These are phyloP conservation scores for Racocetra persica DNA, from an alignment of 371 early-diverging fungal species.

Conservation along the genomic window DNA sequence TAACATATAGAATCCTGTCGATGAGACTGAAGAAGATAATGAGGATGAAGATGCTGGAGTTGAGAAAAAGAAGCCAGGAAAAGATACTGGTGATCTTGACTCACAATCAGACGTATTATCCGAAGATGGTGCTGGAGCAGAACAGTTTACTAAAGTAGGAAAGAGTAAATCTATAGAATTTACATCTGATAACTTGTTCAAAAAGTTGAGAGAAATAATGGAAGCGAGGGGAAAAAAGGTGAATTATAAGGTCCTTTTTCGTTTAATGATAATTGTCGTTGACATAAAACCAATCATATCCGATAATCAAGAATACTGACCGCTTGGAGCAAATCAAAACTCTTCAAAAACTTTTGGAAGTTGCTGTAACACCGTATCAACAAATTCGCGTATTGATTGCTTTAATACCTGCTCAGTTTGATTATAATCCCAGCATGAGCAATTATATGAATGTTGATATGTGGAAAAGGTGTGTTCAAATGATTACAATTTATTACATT, in stretches of 20 bases:
- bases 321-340: conserved; percentile 77
- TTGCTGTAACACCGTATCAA: conserved; percentile 81
- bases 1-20: conserved; percentile 49
- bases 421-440: conserved; percentile 70
- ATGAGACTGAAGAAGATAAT: conserved; percentile 45
- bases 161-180: conserved; percentile 75
- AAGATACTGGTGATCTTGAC: conserved; percentile 21
- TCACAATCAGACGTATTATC: conserved; percentile 53
- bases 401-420: conserved; percentile 92
- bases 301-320: conserved; percentile 77
- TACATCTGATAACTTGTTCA: conserved; percentile 80
- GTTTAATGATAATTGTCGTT: neutral
- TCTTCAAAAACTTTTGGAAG: conserved; percentile 71
- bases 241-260: conserved; percentile 11
- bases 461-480: conserved; percentile 72
- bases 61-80: neutral
- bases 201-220: conserved; percentile 79
- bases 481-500: neutral
- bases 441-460: conserved; percentile 77
- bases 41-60: conserved; percentile 39
- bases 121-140: no score
- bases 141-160: no score
- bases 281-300: neutral
- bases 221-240: conserved; percentile 94
- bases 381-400: conserved; percentile 85